Percentiles rank a stretch among this genome's conserved stretches.
Conservation (phyloP, 257 asterid species). For the Petunia secreta region DNA sequence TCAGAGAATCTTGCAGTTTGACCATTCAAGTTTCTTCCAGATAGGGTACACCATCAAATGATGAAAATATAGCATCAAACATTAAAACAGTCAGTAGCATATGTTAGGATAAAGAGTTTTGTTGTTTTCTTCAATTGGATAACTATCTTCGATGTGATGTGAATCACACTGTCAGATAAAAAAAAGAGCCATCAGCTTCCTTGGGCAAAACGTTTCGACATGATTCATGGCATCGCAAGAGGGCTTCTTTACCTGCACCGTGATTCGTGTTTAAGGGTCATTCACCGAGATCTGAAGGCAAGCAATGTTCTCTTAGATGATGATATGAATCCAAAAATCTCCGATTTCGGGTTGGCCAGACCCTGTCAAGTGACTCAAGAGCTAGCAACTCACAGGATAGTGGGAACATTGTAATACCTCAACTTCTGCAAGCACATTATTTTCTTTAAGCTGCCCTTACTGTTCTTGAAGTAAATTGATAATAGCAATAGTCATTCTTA, state of each 20-base stretch:
- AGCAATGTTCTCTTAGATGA: slow-evolving; percentile 36
- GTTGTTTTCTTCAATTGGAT: not conserved
- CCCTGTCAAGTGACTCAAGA: slow-evolving; percentile 30
- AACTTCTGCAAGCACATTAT: not conserved
- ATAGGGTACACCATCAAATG: not conserved
- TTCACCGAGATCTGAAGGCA: slow-evolving; percentile 37
- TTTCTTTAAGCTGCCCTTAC: not conserved
- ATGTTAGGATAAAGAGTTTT: too few species aligned
- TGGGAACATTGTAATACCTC: slow-evolving; percentile 36
- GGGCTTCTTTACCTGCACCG: slow-evolving; percentile 38
- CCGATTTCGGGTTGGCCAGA: slow-evolving; percentile 39
- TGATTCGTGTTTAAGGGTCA: slow-evolving; percentile 35
- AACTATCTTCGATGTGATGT: not conserved
- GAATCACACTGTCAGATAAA: slow-evolving; percentile 21
- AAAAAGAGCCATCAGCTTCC: slow-evolving; percentile 25
- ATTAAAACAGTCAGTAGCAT: not conserved
- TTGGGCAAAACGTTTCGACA: slow-evolving; percentile 30
- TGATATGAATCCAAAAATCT: slow-evolving; percentile 35
- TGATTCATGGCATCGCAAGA: slow-evolving; percentile 31
- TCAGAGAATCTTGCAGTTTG: not conserved
- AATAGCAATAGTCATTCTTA: not conserved
- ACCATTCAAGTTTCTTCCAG: not conserved
- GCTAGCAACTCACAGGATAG: slow-evolving; percentile 31
- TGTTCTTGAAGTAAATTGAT: not conserved
- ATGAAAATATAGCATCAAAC: not conserved